phyloP scores from a whole-genome alignment of 208 protist species.

The Crithidia acanthocephali region DNA sequence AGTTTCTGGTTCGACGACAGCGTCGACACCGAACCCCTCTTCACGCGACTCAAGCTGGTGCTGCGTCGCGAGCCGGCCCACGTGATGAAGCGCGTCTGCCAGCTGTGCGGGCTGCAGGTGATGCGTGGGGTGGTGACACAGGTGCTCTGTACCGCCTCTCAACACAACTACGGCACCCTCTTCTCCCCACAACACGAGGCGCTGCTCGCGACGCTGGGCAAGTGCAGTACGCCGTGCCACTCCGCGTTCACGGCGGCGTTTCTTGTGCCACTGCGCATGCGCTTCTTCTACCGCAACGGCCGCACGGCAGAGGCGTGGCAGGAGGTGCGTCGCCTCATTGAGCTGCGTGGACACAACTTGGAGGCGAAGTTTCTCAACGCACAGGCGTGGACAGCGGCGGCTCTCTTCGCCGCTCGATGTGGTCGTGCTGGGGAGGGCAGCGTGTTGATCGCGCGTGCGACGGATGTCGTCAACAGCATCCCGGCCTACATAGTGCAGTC shows the following conservation, averaged over 20 bases:
- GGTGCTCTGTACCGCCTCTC: conserved; percentile 36
- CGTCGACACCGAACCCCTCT: not conserved
- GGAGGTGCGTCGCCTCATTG: conserved; percentile 21
- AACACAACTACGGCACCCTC: conserved; percentile 47
- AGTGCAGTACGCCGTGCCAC: not conserved
- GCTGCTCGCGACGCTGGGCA: conserved; percentile 23
- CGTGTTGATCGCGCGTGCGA: conserved; percentile 28
- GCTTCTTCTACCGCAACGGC: conserved; percentile 27
- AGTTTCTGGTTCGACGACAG: conserved; percentile 42
- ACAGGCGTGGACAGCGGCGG: conserved; percentile 30
- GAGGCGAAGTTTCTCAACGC: conserved; percentile 28
- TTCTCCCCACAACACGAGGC: conserved; percentile 25
- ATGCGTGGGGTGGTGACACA: conserved; percentile 37
- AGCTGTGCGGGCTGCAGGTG: conserved; percentile 48
- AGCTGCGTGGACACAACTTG: conserved; percentile 16
- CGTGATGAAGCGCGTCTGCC: conserved; percentile 49
- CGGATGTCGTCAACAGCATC: conserved; percentile 30
- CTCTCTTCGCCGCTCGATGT: conserved; percentile 24
- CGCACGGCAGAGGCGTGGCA: conserved; percentile 21
- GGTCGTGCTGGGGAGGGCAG: conserved; percentile 10
- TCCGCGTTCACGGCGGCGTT: conserved; percentile 20
- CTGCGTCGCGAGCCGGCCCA: conserved; percentile 28
- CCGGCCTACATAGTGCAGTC: conserved; percentile 31
- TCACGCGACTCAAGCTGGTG: conserved; percentile 21
- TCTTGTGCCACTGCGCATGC: conserved; percentile 30